Evolutionary conservation across 768 basidiomycete species (phyloP).

Genomic region (Termitomyces sp.): DNA sequence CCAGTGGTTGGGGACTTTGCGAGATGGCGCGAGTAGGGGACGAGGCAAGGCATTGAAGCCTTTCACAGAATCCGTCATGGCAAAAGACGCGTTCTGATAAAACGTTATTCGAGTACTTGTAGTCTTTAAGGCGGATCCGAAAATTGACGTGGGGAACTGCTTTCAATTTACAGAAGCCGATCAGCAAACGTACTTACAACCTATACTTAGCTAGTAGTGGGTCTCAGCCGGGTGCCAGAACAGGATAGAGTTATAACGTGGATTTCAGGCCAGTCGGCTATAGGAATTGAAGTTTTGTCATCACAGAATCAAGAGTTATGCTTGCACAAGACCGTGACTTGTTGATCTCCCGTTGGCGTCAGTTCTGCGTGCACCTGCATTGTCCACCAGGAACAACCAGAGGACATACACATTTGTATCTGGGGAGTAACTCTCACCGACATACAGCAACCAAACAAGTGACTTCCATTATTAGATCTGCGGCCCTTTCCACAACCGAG

Average conservation of each 20-base stretch:
- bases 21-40: slow-evolving; percentile 13
- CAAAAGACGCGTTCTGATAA: neutral
- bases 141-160: neutral
- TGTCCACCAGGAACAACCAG: neutral
- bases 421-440: neutral
- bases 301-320: no score
- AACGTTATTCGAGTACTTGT: neutral
- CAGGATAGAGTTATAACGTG: no score
- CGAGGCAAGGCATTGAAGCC: slow-evolving; percentile 22
- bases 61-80: slow-evolving; percentile 9
- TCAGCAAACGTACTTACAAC: no score
- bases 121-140: neutral
- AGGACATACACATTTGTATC: neutral
- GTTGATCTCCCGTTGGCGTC: neutral
- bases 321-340: no score
- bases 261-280: no score
- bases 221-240: no score
- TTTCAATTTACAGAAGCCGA: no score
- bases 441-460: neutral
- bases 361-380: neutral
- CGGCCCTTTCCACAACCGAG: neutral
- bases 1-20: slow-evolving; percentile 23
- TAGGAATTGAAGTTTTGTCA: no score
- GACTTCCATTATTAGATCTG: neutral
- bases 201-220: no score